These are phyloP conservation scores for Coccomyxa sp. DNA, from an alignment of 139 green algal genomes.

Conservation along the genomic window DNA sequence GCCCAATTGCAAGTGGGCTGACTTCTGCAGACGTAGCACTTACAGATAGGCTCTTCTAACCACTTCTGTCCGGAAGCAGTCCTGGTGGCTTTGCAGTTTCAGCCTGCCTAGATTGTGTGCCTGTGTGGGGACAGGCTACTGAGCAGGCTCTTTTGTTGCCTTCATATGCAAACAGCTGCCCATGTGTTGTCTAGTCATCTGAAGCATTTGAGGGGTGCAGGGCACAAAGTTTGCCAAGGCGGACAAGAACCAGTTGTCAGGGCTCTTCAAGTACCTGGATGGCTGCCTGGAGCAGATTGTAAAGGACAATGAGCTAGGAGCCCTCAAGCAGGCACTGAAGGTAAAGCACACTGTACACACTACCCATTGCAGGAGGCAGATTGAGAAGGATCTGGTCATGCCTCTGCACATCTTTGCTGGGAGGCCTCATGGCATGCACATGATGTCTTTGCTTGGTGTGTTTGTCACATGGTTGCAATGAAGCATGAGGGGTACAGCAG, in stretches of 20 bases:
- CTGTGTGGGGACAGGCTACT: too few relatives aligned
- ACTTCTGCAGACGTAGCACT: too few relatives aligned
- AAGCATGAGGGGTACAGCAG: neutral
- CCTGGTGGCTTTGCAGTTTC: too few relatives aligned
- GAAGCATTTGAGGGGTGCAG: too few relatives aligned
- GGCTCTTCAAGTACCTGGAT: constrained; percentile 91
- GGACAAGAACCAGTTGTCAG: constrained; percentile 74
- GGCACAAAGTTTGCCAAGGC: constrained; percentile 72
- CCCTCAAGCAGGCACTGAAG: constrained; percentile 44
- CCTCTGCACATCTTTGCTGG: neutral
- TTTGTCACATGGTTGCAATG: neutral
- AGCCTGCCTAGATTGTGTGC: too few relatives aligned
- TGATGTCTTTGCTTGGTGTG: neutral
- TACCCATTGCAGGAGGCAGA: neutral
- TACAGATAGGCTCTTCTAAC: too few relatives aligned
- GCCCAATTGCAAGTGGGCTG: too few relatives aligned
- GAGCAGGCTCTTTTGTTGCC: too few relatives aligned
- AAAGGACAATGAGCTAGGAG: constrained; percentile 98
- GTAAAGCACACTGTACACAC: neutral
- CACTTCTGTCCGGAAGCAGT: too few relatives aligned
- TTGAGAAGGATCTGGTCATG: neutral
- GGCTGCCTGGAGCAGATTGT: constrained; percentile 97
- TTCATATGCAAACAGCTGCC: too few relatives aligned
- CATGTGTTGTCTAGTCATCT: too few relatives aligned
- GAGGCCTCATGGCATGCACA: neutral